Conservation (phyloP, 371 early-diverging fungal species). For the Zychaea mexicana region DNA sequence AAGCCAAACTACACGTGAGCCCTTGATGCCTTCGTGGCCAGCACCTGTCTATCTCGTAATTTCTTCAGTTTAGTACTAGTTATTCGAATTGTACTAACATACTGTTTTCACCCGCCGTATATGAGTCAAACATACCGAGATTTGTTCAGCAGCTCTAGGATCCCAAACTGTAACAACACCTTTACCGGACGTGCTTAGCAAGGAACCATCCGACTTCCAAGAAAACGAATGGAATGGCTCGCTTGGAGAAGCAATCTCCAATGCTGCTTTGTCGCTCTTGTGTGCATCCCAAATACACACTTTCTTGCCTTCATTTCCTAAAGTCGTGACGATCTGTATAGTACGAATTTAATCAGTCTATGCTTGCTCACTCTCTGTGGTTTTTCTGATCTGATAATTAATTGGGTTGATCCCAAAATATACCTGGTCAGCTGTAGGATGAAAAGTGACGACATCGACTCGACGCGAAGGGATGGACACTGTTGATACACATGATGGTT, state of each 20-base stretch:
- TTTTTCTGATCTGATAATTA: too few relatives aligned
- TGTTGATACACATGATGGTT: conserved; percentile 13
- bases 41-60: conserved; percentile 36
- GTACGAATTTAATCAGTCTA: too few relatives aligned
- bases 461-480: conserved; percentile 38
- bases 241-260: conserved; percentile 8
- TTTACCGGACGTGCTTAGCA: conserved; percentile 61
- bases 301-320: conserved; percentile 50
- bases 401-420: too few relatives aligned
- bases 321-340: conserved; percentile 28
- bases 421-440: conserved; percentile 61
- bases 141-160: conserved; percentile 47
- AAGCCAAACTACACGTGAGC: conserved; percentile 69
- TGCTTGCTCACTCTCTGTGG: too few relatives aligned
- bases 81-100: too few relatives aligned
- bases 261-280: conserved; percentile 21
- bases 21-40: conserved; percentile 67
- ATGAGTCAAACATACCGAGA: conserved; percentile 12
- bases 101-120: too few relatives aligned
- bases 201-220: conserved; percentile 67
- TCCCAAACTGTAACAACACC: conserved; percentile 62
- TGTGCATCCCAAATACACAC: conserved; percentile 73
- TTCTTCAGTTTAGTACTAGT: neutral
- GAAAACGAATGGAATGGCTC: conserved; percentile 54
- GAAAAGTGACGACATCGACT: conserved; percentile 53